Evolutionary conservation across 345 rosid species (phyloP).

Genomic region (Euphorbia lathyris): DNA sequence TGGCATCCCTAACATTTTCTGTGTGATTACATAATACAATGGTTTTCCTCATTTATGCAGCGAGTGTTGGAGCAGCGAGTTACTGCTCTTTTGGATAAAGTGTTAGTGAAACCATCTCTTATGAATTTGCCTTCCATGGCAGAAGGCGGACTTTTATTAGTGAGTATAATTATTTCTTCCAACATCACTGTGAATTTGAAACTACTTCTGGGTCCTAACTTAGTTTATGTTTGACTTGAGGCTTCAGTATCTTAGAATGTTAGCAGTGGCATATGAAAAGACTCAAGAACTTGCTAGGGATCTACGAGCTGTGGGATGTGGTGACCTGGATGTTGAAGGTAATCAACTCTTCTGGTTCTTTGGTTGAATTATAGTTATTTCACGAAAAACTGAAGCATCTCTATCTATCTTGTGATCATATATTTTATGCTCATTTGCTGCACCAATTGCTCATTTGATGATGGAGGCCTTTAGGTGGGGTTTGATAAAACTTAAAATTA

Average conservation of each 20-base stretch:
- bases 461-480: background rate
- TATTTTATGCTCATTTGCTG: background rate
- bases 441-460: background rate
- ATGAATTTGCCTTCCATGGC: conserved; percentile 74
- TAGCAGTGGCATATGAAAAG: conserved; percentile 95
- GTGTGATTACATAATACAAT: background rate
- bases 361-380: background rate
- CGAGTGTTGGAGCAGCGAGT: conserved; percentile 98
- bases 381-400: background rate
- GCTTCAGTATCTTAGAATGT: conserved; percentile 94
- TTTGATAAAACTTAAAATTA: too few species aligned
- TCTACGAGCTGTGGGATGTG: conserved; percentile 90
- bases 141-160: conserved; percentile 62
- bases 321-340: conserved; percentile 98
- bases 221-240: conserved; percentile 36
- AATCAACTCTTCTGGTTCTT: conserved; percentile 15
- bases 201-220: conserved; percentile 15
- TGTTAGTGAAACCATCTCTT: conserved; percentile 90
- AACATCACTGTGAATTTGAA: conserved; percentile 11
- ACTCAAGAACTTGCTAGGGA: conserved; percentile 96
- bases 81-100: conserved; percentile 85
- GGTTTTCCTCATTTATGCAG: conserved; percentile 30
- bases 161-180: conserved; percentile 24
- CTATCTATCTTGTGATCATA: conserved; percentile 3
- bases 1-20: background rate